These are phyloP conservation scores for Phaseolus lunatus DNA, from an alignment of 306 rosid species.

Conservation along the genomic window DNA sequence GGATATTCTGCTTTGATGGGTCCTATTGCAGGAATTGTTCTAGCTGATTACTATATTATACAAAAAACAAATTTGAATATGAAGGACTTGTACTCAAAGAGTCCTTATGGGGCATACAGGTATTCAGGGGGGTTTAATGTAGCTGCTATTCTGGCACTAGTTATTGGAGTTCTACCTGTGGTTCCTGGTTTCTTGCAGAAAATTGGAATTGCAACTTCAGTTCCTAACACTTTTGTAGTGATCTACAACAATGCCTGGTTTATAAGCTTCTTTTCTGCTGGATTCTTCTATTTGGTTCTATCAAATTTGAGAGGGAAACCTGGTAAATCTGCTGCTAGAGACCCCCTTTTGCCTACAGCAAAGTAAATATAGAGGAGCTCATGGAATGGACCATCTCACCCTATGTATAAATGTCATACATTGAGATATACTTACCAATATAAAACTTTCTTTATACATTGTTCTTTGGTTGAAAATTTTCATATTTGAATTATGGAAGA, in stretches of 20 bases:
- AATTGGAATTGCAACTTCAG: constrained; percentile 56
- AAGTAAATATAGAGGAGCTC: constrained; percentile 6
- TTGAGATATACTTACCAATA: constrained; percentile 6
- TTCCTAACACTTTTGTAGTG: constrained; percentile 56
- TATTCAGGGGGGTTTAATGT: constrained; percentile 76
- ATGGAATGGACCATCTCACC: neutral
- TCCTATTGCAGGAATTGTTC: constrained; percentile 81
- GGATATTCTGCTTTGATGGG: constrained; percentile 92
- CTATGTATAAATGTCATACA: constrained; percentile 24
- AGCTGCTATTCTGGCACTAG: constrained; percentile 70
- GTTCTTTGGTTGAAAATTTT: constrained; percentile 20
- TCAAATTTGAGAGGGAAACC: constrained; percentile 54
- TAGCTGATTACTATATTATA: constrained; percentile 78
- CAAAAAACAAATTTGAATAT: constrained; percentile 49
- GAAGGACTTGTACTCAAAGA: constrained; percentile 69
- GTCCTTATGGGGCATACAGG: constrained; percentile 66
- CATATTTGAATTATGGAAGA: neutral
- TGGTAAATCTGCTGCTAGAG: constrained; percentile 27
- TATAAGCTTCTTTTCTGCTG: constrained; percentile 79
- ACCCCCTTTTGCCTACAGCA: constrained; percentile 49
- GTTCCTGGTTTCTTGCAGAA: constrained; percentile 87
- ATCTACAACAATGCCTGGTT: constrained; percentile 95
- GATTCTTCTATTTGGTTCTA: constrained; percentile 67
- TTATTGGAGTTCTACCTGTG: constrained; percentile 76
- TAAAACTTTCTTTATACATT: neutral